Percentiles rank a stretch among this genome's conserved stretches.
These are phyloP conservation scores for Penicillium sp. DNA, from an alignment of 2,329 filamentous ascomycete species.

Conservation along the genomic window DNA sequence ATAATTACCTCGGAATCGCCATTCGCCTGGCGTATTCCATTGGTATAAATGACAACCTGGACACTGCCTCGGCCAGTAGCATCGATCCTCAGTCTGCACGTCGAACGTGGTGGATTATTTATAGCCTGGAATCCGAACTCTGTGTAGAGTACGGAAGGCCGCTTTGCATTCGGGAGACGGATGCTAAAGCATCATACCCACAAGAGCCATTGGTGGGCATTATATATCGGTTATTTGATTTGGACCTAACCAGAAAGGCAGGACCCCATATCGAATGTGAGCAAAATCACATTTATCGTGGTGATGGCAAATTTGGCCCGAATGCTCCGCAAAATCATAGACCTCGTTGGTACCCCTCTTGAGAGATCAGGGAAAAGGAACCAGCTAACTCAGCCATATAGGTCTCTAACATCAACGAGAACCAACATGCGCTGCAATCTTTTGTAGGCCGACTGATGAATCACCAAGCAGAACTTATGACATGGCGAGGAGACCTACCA, in stretches of 20 bases:
- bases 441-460: slow-evolving; percentile 14
- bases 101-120: slow-evolving; percentile 9
- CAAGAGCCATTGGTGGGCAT: not conserved
- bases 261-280: too few species aligned
- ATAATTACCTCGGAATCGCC: slow-evolving; percentile 11
- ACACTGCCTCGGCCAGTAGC: too few species aligned
- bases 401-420: slow-evolving; percentile 7
- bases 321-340: slow-evolving; percentile 12
- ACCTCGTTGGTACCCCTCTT: too few species aligned
- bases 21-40: slow-evolving; percentile 12
- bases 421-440: slow-evolving; percentile 1
- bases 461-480: slow-evolving; percentile 14
- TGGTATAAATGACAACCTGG: slow-evolving; percentile 6
- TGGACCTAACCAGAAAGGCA: too few species aligned
- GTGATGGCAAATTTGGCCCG: slow-evolving; percentile 9
- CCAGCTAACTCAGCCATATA: too few species aligned
- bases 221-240: too few species aligned
- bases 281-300: slow-evolving; percentile 4
- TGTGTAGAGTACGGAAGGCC: slow-evolving; percentile 12
- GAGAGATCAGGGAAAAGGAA: too few species aligned
- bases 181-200: slow-evolving; percentile 9
- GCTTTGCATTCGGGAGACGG: slow-evolving; percentile 11
- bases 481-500: slow-evolving; percentile 9
- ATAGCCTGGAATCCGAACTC: slow-evolving; percentile 11
- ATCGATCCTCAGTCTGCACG: slow-evolving; percentile 1